Evolutionary conservation across 495 filamentous ascomycete species (phyloP).

Genomic region (Elasticomyces elasticus): DNA sequence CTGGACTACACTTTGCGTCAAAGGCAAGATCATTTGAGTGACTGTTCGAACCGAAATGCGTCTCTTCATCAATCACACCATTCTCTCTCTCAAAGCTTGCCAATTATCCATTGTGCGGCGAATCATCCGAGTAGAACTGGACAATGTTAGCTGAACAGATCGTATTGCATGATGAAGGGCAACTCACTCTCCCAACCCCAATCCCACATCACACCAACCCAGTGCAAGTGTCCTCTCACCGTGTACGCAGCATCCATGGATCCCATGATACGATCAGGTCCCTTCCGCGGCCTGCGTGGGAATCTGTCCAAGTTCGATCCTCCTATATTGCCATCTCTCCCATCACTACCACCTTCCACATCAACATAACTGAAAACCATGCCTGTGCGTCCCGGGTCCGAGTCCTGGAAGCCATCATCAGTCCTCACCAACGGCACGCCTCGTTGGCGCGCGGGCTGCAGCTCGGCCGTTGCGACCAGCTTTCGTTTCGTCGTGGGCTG

Average conservation of each 20-base stretch:
- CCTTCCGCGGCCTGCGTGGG: neutral
- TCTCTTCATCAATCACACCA: neutral
- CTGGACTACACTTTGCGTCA: neutral
- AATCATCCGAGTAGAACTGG: conserved; percentile 2
- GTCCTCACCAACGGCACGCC: conserved; percentile 10
- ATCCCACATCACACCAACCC: conserved; percentile 71
- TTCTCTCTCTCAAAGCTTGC: no score
- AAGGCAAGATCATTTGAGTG: neutral
- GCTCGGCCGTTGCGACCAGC: conserved; percentile 16
- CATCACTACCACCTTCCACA: neutral
- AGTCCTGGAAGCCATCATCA: neutral
- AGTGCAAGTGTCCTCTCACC: conserved; percentile 59
- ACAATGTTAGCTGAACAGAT: no score
- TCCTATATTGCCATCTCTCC: neutral
- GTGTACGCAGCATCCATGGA: conserved; percentile 55
- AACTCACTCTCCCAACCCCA: conserved; percentile 54
- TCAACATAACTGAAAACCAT: conserved; percentile 23
- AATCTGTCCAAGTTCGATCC: conserved; percentile 6
- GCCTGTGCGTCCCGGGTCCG: conserved; percentile 15
- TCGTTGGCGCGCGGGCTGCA: conserved; percentile 7
- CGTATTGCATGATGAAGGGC: no score
- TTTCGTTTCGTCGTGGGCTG: conserved; percentile 11
- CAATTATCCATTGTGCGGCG: no score
- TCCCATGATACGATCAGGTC: conserved; percentile 26
- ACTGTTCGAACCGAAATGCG: neutral